A percentile compares a stretch with the other conserved stretches of the same genome.
Conservation (phyloP, 805 yeast genomes). For the Tanozyma kutaoensis region DNA sequence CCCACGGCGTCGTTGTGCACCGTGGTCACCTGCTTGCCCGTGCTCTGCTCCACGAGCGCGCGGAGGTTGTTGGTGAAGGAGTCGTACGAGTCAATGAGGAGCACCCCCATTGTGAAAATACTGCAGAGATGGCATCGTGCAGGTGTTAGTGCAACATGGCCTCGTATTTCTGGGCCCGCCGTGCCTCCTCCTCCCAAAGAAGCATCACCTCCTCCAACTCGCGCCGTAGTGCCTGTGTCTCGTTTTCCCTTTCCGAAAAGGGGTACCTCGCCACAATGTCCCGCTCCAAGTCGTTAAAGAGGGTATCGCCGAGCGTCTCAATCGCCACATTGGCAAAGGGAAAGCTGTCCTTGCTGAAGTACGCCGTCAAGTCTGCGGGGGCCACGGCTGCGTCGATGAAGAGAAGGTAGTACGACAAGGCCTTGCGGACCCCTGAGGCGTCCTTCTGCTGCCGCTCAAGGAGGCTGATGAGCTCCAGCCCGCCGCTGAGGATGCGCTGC, state of each 20-base stretch:
- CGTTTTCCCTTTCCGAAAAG: slow-evolving; percentile 1
- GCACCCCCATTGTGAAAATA: slow-evolving; percentile 25
- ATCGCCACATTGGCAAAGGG: neutral
- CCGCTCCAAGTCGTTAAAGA: slow-evolving; percentile 1
- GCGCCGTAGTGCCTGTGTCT: slow-evolving; percentile 1
- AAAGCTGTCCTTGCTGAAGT: too few relatives aligned
- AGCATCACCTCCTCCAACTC: slow-evolving; percentile 68
- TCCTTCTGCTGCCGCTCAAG: slow-evolving; percentile 1
- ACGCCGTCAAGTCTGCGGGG: neutral
- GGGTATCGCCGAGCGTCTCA: slow-evolving; percentile 1
- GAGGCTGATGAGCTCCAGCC: slow-evolving; percentile 2
- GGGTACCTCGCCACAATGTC: too few relatives aligned
- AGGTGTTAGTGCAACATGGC: too few relatives aligned
- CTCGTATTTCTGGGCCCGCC: slow-evolving; percentile 46
- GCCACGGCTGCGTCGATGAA: neutral
- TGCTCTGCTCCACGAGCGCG: slow-evolving; percentile 41
- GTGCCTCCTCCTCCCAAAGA: slow-evolving; percentile 67
- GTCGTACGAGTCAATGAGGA: slow-evolving; percentile 86
- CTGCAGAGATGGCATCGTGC: too few relatives aligned
- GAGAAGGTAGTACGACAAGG: too few relatives aligned
- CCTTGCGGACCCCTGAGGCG: neutral
- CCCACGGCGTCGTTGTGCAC: slow-evolving; percentile 44
- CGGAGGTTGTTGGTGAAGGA: slow-evolving; percentile 82
- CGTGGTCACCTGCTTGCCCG: slow-evolving; percentile 36
- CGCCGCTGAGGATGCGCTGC: slow-evolving; percentile 1